Evolutionary conservation across 345 rosid species (phyloP), one percentile per base, ranked within the genome.

Genomic region (Isatis tinctoria): DNA sequence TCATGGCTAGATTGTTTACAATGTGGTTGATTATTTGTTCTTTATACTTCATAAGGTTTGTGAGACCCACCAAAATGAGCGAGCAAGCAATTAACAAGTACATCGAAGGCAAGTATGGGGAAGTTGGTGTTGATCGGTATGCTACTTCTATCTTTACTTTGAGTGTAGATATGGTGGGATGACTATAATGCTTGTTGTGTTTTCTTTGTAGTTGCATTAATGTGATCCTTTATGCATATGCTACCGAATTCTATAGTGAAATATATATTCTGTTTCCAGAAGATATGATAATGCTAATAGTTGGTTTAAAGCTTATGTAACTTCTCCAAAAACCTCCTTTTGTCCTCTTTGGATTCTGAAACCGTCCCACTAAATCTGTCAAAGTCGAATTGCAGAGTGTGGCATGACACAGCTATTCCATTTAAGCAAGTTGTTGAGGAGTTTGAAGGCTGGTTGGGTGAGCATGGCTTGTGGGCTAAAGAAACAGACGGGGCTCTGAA

Each of bases 371-470:
- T 48, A 67, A 66, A 27, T 33, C 20, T 32, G 40, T 8, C 30
- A 33, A 72, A 49, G 8, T 68, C 41, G 44, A 57, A 75, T 79
- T 80, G 77, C 86, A 94, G 98, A 22, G 96, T 94, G 32, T 94
- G 96, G 98, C 97, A 94, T 83, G 97, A 91, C 77, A 94, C 96
- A 12, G 96, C 98, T 73, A 74, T 88, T 61, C 85, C 93, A 63
- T 94, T 94, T 82, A 79, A 74, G 74, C 95, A 88, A 75, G 95
- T 86, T 72, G 75, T 89, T 72, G 81, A 81, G 30, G 85, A 91
- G 68, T 94, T 94, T 84, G 98, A 94, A 82, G 81, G 72, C 65
- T 94, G 98, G 97, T 81, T 94, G 84, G 80, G 58, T 65, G 74
- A 81, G 51, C 94, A 88, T 82, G 45, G 51, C 56, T 74, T 91